Base-by-base conservation (phyloP, 208 protist genomes). In the Paratrypanosoma confusum region DNA sequence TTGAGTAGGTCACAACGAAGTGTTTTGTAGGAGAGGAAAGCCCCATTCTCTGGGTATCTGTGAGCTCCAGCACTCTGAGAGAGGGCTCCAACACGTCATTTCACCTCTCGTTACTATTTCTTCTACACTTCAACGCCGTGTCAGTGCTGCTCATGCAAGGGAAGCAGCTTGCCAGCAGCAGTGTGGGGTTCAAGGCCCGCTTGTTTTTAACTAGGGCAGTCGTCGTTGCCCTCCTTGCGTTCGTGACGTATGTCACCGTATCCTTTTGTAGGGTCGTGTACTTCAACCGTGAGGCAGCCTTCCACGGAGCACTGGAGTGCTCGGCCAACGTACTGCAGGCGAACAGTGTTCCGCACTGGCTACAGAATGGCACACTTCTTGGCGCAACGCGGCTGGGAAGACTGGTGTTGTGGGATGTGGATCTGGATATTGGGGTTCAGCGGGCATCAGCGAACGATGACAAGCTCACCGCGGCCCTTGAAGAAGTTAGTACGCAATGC, bases 341-440 rank as follows among this genome's bases (percentile, higher is more conserved):
- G n/a, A 17, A 70, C 11, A 43, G 39, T 17, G 46, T 65, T 5
- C 18, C 58, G 16, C 65, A 58, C 46, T 90, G 81, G 81, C 42
- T 90, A 16, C 64, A 71, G 47, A 86, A 86, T 40, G 81, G 81
- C 32, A 90, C 76, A 7, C 63, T 90, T 35, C 61, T 90, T 5
- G 81, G 81, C 11, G 69, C 57, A 32, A 73, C 54, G 13, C 55
- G 81, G 7, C 44, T 86, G 23, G 75, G 76, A 8, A 63, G 71
- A 14, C 58, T 90, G n/a, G 56, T 90, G 27, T 44, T 90, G 33
- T 90, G 81, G 81, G 81, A 90, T 48, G 63, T 71, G 0, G 81
- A 90, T 41, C 59, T 90, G n/a, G 76, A 86, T 44, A 59, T 85
- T 43, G 81, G 74, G 22, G 57, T 81, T 3, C 27, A 44, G 2